phyloP scores from a whole-genome alignment of 176 grass and related monocot genomes.

The Alopecurus myosuroides region DNA sequence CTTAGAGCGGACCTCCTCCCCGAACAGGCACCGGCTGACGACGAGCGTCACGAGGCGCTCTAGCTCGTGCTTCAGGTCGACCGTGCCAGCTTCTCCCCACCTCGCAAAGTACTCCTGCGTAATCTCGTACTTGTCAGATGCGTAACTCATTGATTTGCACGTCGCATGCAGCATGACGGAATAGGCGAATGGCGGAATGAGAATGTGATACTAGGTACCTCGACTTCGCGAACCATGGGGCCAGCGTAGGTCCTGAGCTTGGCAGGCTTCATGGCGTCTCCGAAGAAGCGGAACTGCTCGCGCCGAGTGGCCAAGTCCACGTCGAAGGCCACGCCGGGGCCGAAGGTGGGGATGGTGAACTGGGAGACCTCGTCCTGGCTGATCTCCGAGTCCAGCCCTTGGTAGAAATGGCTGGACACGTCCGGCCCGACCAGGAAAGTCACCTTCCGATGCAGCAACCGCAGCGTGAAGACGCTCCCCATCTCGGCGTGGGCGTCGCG shows the following conservation, averaged over 20 bases:
- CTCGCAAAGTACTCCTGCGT: constrained; percentile 35
- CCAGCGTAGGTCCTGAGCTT: constrained; percentile 45
- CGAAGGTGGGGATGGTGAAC: constrained; percentile 65
- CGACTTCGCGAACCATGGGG: constrained; percentile 38
- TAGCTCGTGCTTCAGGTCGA: constrained; percentile 51
- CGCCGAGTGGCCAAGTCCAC: constrained; percentile 31
- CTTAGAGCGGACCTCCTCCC: constrained; percentile 45
- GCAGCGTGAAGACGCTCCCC: background rate
- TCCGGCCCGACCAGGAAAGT: background rate
- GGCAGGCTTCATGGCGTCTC: constrained; percentile 37
- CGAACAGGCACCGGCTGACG: constrained; percentile 52
- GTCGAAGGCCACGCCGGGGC: constrained; percentile 42
- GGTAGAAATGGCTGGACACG: background rate
- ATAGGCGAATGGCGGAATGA: too few species aligned
- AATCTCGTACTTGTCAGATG: too few species aligned
- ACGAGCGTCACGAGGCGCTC: constrained; percentile 42
- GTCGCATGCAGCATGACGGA: too few species aligned
- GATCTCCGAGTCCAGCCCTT: background rate
- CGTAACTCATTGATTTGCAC: background rate
- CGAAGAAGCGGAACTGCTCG: constrained; percentile 65
- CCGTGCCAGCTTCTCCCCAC: constrained; percentile 38
- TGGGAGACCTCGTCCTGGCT: constrained; percentile 53
- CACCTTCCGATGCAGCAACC: background rate
- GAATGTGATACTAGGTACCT: constrained; percentile 36
- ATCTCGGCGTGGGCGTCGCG: background rate